Percentiles rank a stretch among this genome's conserved stretches.
Evolutionary conservation across 1,284 basidiomycete species (phyloP).

Genomic region (Vanrija sp.): DNA sequence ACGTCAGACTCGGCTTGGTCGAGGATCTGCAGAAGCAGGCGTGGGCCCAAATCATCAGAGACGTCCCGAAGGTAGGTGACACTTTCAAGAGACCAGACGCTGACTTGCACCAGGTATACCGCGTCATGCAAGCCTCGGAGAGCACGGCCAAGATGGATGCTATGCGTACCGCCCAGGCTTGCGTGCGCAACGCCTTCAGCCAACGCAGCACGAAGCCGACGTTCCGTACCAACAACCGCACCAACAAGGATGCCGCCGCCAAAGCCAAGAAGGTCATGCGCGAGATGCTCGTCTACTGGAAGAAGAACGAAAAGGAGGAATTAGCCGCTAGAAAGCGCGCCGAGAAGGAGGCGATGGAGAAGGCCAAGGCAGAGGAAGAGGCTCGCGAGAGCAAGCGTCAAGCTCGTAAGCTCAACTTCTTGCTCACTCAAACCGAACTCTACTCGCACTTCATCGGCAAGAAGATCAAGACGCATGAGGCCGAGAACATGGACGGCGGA

Average conservation of each 20-base stretch:
- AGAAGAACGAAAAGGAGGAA: slow-evolving; percentile 92
- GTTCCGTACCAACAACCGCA: slow-evolving; percentile 72
- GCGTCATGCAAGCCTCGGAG: slow-evolving; percentile 62
- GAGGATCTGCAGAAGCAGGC: slow-evolving; percentile 81
- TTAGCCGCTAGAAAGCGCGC: slow-evolving; percentile 88
- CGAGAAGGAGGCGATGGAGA: slow-evolving; percentile 87
- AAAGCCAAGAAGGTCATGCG: slow-evolving; percentile 54
- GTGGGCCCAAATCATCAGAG: slow-evolving; percentile 79
- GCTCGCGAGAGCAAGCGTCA: slow-evolving; percentile 91
- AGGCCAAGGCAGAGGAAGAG: slow-evolving; percentile 91
- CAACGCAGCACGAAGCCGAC: slow-evolving; percentile 78
- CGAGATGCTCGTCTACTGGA: slow-evolving; percentile 91
- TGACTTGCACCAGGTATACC: slow-evolving; percentile 62
- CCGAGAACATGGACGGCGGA: slow-evolving; percentile 68
- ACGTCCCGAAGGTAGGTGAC: slow-evolving; percentile 67
- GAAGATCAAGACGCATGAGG: slow-evolving; percentile 92
- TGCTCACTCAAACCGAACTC: slow-evolving; percentile 98
- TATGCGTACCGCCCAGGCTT: slow-evolving; percentile 30
- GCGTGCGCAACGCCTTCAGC: slow-evolving; percentile 64
- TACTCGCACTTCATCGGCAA: slow-evolving; percentile 99
- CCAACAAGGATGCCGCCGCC: slow-evolving; percentile 80
- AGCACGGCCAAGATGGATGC: slow-evolving; percentile 56
- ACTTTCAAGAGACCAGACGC: background rate
- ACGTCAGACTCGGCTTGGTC: slow-evolving; percentile 47
- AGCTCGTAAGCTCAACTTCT: slow-evolving; percentile 94